Evolutionary conservation across 257 asterid species (phyloP).

Genomic region (Salvia hispanica): DNA sequence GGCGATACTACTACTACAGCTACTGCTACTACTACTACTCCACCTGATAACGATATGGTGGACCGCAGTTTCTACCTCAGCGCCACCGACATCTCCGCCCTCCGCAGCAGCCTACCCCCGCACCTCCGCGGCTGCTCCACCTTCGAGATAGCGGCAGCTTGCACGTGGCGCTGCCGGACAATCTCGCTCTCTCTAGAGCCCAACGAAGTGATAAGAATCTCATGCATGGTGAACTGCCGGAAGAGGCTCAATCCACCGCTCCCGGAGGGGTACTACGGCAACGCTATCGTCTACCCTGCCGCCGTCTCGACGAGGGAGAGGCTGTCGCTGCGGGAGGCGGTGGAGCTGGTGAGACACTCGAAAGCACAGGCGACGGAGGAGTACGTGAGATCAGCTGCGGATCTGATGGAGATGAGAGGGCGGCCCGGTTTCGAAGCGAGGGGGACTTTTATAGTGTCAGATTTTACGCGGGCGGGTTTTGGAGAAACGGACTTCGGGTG

Average conservation of each 20-base stretch:
- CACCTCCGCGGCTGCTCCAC: conserved; percentile 44
- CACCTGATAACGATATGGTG: conserved; percentile 21
- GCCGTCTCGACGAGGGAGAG: conserved; percentile 37
- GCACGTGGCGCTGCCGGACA: conserved; percentile 59
- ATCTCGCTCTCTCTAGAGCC: conserved; percentile 42
- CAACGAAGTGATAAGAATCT: conserved; percentile 37
- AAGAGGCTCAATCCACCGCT: conserved; percentile 36
- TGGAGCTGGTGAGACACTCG: conserved; percentile 35
- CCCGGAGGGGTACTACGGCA: conserved; percentile 41
- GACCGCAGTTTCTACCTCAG: conserved; percentile 59
- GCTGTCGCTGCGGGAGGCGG: conserved; percentile 28
- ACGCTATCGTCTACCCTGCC: conserved; percentile 41
- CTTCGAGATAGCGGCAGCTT: conserved; percentile 46
- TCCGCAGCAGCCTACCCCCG: conserved; percentile 45
- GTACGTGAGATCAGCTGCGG: conserved; percentile 48
- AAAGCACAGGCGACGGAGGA: conserved; percentile 46
- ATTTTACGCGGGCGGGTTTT: conserved; percentile 49
- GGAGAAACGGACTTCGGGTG: conserved; percentile 59
- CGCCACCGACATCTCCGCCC: conserved; percentile 44
- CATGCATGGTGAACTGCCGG: conserved; percentile 37
- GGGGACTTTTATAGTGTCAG: conserved; percentile 46
- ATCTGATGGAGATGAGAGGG: conserved; percentile 46
- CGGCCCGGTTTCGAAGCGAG: conserved; percentile 46
- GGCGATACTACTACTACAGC: conserved; percentile 35
- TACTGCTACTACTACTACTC: not conserved